Evolutionary conservation across 177 flowering plant species (phyloP).

Genomic region (Vitis hybrid): DNA sequence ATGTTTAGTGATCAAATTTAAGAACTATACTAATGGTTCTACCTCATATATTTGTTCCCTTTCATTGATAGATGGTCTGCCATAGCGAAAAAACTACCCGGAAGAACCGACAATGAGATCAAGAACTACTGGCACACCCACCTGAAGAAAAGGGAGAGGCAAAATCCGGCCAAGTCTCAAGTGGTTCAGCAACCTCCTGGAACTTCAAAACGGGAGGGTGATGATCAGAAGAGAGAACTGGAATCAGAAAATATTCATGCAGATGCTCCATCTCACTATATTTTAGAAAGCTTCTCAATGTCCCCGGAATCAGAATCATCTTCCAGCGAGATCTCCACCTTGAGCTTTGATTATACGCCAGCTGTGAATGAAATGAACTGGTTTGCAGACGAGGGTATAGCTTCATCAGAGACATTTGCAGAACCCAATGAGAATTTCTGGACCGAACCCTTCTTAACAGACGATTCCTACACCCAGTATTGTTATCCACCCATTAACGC

Average conservation of each 20-base stretch:
- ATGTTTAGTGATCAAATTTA: neutral
- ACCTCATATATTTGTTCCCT: neutral
- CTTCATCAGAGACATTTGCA: neutral
- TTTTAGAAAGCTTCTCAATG: constrained; percentile 18
- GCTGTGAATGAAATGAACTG: neutral
- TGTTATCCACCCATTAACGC: neutral
- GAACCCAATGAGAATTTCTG: constrained; percentile 20
- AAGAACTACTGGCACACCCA: constrained; percentile 40
- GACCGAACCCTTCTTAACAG: constrained; percentile 28
- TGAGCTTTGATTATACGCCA: neutral
- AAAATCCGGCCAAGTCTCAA: neutral
- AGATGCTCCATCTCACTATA: neutral
- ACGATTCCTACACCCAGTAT: constrained; percentile 1
- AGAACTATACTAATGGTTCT: neutral
- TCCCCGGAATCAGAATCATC: constrained; percentile 14
- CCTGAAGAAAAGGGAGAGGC: constrained; percentile 18
- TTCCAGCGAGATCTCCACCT: constrained; percentile 4
- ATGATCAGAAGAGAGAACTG: neutral
- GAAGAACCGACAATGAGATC: constrained; percentile 38
- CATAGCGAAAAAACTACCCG: constrained; percentile 25
- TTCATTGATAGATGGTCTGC: constrained; percentile 15
- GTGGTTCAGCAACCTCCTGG: neutral
- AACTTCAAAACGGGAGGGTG: neutral
- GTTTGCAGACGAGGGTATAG: neutral
- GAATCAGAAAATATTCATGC: neutral